A percentile compares a stretch with the other conserved stretches of the same genome.
These are phyloP conservation scores for Lizonia empirigonia DNA, from an alignment of 2,329 filamentous ascomycete genomes.

Conservation along the genomic window DNA sequence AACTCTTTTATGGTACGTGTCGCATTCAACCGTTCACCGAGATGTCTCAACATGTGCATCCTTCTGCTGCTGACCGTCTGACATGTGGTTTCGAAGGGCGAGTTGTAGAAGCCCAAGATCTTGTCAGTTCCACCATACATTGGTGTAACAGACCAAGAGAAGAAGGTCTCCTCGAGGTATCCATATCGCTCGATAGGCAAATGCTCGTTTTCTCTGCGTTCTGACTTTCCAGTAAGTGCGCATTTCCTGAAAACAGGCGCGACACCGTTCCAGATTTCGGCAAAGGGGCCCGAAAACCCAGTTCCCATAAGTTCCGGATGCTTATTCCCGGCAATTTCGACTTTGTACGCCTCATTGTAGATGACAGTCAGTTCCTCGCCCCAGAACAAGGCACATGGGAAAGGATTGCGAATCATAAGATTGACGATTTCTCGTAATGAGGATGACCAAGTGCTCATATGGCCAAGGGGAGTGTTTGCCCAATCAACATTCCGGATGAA, in stretches of 20 bases:
- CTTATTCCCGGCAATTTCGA: slow-evolving; percentile 36
- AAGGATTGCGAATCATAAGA: slow-evolving; percentile 39
- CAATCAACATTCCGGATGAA: slow-evolving; percentile 55
- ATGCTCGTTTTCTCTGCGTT: slow-evolving; percentile 37
- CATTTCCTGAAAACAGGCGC: slow-evolving; percentile 39
- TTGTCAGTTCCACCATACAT: slow-evolving; percentile 45
- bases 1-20: slow-evolving; percentile 46
- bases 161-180: slow-evolving; percentile 46
- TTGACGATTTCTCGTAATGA: slow-evolving; percentile 53
- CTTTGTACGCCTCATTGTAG: slow-evolving; percentile 50
- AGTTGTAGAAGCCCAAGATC: slow-evolving; percentile 42
- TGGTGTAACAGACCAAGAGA: slow-evolving; percentile 53
- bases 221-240: slow-evolving; percentile 35
- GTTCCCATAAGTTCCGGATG: slow-evolving; percentile 42
- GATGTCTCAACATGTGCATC: slow-evolving; percentile 48
- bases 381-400: slow-evolving; percentile 51
- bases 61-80: slow-evolving; percentile 48
- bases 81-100: slow-evolving; percentile 47
- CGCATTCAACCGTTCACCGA: slow-evolving; percentile 45
- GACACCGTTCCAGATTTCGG: slow-evolving; percentile 49
- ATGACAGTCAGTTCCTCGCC: slow-evolving; percentile 46
- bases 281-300: slow-evolving; percentile 43
- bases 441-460: slow-evolving; percentile 55
- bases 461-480: slow-evolving; percentile 55
- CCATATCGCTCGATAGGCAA: slow-evolving; percentile 38